Conservation (phyloP, 225 moss, liverwort and hornwort genomes). For the Marchantia polymorpha region DNA sequence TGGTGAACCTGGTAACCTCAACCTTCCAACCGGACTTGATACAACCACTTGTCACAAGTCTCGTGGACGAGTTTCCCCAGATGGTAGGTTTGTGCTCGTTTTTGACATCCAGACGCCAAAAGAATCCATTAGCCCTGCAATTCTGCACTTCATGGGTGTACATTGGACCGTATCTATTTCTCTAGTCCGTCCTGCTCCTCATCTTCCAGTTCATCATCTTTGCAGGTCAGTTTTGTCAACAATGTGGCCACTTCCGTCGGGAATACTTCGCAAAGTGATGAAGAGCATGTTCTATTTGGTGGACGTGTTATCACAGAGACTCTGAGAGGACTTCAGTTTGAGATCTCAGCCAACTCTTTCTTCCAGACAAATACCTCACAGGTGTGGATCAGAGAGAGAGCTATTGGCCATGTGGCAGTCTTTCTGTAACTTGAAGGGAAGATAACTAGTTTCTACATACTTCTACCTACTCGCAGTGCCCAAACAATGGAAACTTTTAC, state of each 20-base stretch:
- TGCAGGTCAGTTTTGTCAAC: slow-evolving; percentile 86
- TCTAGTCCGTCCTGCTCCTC: neutral
- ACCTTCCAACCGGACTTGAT: slow-evolving; percentile 67
- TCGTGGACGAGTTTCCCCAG: slow-evolving; percentile 67
- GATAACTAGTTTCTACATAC: too few relatives aligned
- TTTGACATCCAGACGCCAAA: neutral
- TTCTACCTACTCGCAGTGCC: too few relatives aligned
- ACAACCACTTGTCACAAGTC: slow-evolving; percentile 67
- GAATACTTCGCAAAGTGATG: slow-evolving; percentile 67
- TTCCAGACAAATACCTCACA: slow-evolving; percentile 91
- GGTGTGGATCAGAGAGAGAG: slow-evolving; percentile 51
- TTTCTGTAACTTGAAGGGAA: too few relatives aligned
- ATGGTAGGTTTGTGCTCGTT: slow-evolving; percentile 44
- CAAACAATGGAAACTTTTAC: too few relatives aligned
- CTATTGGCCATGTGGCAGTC: too few relatives aligned
- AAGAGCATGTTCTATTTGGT: slow-evolving; percentile 80
- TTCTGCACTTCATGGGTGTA: neutral
- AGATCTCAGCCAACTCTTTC: slow-evolving; percentile 96
- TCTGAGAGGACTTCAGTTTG: slow-evolving; percentile 77
- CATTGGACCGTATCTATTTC: neutral
- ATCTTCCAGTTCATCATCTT: neutral
- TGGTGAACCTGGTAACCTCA: slow-evolving; percentile 95
- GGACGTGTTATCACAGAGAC: slow-evolving; percentile 68
- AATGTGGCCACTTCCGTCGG: slow-evolving; percentile 84
- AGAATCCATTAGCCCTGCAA: neutral